These are phyloP conservation scores for Musa troglodytarum DNA, from an alignment of 176 grass and related monocot species.

Conservation along the genomic window DNA sequence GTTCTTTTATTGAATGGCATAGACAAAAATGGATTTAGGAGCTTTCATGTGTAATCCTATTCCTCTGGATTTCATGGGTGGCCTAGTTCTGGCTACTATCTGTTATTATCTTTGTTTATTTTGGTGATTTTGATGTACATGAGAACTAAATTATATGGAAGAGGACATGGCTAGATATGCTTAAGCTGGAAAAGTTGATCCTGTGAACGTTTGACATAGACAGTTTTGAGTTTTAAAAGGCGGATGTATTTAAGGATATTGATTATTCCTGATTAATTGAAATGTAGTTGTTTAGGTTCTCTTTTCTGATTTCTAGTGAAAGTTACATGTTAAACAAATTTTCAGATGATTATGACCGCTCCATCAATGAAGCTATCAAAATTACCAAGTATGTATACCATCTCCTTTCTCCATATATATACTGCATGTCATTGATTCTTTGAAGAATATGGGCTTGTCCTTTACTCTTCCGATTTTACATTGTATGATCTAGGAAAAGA, in stretches of 20 bases:
- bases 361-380: slow-evolving; percentile 98
- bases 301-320: background rate
- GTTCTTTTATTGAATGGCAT: too few relatives aligned
- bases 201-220: too few relatives aligned
- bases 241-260: background rate
- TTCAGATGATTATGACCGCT: slow-evolving; percentile 98
- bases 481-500: slow-evolving; percentile 38
- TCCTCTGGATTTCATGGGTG: background rate
- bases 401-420: slow-evolving; percentile 15
- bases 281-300: background rate
- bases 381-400: slow-evolving; percentile 66
- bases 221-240: background rate
- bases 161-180: too few relatives aligned
- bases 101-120: background rate
- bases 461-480: background rate
- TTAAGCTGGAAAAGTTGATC: too few relatives aligned
- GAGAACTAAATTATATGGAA: too few relatives aligned
- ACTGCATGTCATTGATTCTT: background rate
- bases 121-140: too few relatives aligned
- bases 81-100: background rate
- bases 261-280: background rate
- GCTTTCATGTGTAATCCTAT: background rate
- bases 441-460: background rate
- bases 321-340: slow-evolving; percentile 4
- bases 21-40: background rate